Conservation (phyloP, 768 basidiomycete genomes). For the Clitopilus hobsonii region DNA sequence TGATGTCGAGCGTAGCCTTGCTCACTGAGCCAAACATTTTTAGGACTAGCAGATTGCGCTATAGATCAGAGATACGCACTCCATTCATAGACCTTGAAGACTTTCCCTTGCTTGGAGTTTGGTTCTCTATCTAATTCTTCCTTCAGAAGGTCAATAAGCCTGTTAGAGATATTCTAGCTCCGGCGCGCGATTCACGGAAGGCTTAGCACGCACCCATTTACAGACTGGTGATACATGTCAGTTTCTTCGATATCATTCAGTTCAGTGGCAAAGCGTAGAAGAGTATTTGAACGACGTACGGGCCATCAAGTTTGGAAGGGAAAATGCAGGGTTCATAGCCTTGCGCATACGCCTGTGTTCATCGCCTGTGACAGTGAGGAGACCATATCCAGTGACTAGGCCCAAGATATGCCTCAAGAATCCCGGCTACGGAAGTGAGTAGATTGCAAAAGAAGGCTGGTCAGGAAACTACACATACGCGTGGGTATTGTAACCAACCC, state of each 20-base stretch:
- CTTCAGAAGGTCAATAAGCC: conserved; percentile 34
- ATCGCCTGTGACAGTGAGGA: conserved; percentile 43
- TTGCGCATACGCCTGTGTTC: conserved; percentile 47
- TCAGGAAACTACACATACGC: conserved; percentile 19
- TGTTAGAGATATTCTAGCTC: conserved; percentile 1
- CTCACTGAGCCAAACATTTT: conserved; percentile 28
- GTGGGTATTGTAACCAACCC: conserved; percentile 42
- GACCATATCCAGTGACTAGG: conserved; percentile 37
- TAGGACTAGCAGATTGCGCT: not conserved
- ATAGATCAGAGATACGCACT: conserved; percentile 26
- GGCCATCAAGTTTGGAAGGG: conserved; percentile 34
- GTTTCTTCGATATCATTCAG: conserved; percentile 23
- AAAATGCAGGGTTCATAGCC: conserved; percentile 50
- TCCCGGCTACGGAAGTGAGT: conserved; percentile 25
- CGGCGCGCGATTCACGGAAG: not conserved
- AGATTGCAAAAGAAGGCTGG: not conserved
- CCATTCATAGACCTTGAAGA: conserved; percentile 40
- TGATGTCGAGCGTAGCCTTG: conserved; percentile 49
- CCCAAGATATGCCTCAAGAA: conserved; percentile 40
- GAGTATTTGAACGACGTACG: conserved; percentile 18
- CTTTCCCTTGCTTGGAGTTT: conserved; percentile 20
- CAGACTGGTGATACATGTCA: conserved; percentile 43
- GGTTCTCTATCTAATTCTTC: conserved; percentile 21
- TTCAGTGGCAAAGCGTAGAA: not conserved
- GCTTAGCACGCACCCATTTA: conserved; percentile 30